Base-by-base conservation (phyloP, 2,329 filamentous ascomycete species). In the Cytospora paraplurivora region DNA sequence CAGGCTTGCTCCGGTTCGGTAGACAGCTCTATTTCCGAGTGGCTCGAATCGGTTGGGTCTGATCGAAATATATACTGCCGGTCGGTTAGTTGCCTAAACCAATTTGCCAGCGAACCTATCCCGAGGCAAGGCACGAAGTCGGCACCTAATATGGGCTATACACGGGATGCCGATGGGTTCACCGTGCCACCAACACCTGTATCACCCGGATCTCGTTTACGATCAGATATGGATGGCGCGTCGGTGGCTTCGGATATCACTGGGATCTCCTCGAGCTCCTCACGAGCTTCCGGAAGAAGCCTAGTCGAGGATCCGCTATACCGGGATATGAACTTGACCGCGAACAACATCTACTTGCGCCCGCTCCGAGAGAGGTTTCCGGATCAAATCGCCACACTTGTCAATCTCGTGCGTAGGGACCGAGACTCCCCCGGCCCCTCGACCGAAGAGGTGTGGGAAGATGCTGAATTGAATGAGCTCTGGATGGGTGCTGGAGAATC, bases 21-120 rank as follows among this genome's bases (percentile, higher is more conserved):
- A 11, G 34, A 35, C 34, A 35, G 34, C 34, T 35, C 11, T 35
- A 56, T 64, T 54, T 64, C 66, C 47, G 61, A 67, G 51, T 67
- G 62, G 64, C 66, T 67, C 56, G 66, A 70, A 59, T 64, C 68
- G 62, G 59, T 72, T 59, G 69, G 59, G 62, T 69, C 69, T 41
- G 67, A 70, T 62, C 64, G 67, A 69, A 66, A 71, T 56, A 70
- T 65, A 66, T 64, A 65, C 66, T 72, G 66, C 59, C 68, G 68
- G 56, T 73, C 70, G 58, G 70, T 72, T 66, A 70, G 66, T 66
- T 58, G 68, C 67, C 67, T 71, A 66, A 21, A 58, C 66, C 60
- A 61, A 33, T 67, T 63, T 61, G 56, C 67, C 65, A 61, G 56
- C 59, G 67, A 71, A 13, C 53, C 66, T 63, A 62, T 71, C 53